Base-by-base conservation (phyloP, 441 rosid genomes). In the Euphorbia neoarborescens region DNA sequence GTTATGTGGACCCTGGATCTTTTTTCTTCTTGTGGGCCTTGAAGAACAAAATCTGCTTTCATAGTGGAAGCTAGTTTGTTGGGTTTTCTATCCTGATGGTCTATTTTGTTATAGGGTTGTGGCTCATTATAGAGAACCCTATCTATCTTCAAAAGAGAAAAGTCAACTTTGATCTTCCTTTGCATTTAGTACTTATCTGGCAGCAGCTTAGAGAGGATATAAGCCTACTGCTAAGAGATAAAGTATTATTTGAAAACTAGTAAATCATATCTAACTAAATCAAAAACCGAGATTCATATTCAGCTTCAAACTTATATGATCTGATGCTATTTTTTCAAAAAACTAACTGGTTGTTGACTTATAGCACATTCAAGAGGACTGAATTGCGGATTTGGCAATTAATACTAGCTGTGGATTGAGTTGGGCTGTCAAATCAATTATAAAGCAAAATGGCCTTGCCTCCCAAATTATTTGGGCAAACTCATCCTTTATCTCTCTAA, bases 141-240 rank as follows among this genome's bases (percentile, higher is more conserved):
- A 4, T 48, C 54, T n/a, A 51, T n/a, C 22, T 51, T 51, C 20
- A 20, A n/a, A 51, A 51, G 25, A 48, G 20, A 51, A 51, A 19
- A 19, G 57, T 51, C 57, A 51, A 51, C 57, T 19, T 17, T 51
- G 7, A 51, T 51, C 57, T 27, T 17, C 57, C 14, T 42, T 51
- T 51, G n/a, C 57, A n/a, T 51, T 51, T 51, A 51, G 57, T 51
- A 19, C n/a, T n/a, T n/a, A n/a, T n/a, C n/a, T n/a, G 57, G 57
- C 25, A 51, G 57, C 0, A 51, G 24, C 57, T 51, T n/a, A 51
- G 1, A 51, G n/a, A n/a, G 57, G 22, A 51, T 19, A 19, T 9
- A 10, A 51, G 57, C 11, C 12, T 42, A 42, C 11, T 42, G 48
- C 15, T 42, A 42, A 42, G 48, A 10, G 14, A 42, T 42, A 13